Base-by-base conservation (phyloP, 2,329 filamentous ascomycete genomes). In the Xylaria sp. region DNA sequence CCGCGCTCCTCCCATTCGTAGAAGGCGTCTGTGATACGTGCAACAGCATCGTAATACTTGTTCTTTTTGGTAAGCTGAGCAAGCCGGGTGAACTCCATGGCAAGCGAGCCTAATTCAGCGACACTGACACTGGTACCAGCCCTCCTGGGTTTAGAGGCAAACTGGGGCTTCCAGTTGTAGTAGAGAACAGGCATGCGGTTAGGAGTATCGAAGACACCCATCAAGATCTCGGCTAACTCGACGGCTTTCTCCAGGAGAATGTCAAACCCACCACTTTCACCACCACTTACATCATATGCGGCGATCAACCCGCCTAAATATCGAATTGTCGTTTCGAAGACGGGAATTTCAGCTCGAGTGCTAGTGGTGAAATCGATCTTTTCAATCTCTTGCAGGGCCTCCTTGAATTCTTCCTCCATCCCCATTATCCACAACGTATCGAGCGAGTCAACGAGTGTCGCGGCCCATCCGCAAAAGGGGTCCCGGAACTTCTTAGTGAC, bases 311-410 rank as follows among this genome's bases (percentile, higher is more conserved):
- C 94, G 33, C 94, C 94, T 4, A 98, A 82, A 71, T 97, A 97
- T 54, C 94, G 87, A 72, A 98, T 97, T 11, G 89, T 92, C 0
- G 93, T 96, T 77, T 97, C 94, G 70, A 97, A 97, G 7, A 96
- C 83, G n/a, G 92, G 93, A 47, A 97, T 95, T 50, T 91, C 86
- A 38, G 78, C 74, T 51, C 88, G 82, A 14, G 77, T 73, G 2
- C 87, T 89, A 11, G 85, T 90, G 2, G 91, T 95, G 70, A 97
- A 97, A 76, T 97, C 92, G 61, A 97, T 94, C 40, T 78, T 77
- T 40, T 76, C 75, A 12, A 75, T 72, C 21, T 84, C 86, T 46
- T 81, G 75, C 3, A 89, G 84, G 2, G 89, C 89, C 69, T 87
- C 83, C 42, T 86, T 80, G 70, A 92, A 92, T 61, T 92, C 89